A percentile compares a stretch with the other conserved stretches of the same genome.
phyloP scores from a whole-genome alignment of 257 asterid species.

The Handroanthus guayacan region DNA sequence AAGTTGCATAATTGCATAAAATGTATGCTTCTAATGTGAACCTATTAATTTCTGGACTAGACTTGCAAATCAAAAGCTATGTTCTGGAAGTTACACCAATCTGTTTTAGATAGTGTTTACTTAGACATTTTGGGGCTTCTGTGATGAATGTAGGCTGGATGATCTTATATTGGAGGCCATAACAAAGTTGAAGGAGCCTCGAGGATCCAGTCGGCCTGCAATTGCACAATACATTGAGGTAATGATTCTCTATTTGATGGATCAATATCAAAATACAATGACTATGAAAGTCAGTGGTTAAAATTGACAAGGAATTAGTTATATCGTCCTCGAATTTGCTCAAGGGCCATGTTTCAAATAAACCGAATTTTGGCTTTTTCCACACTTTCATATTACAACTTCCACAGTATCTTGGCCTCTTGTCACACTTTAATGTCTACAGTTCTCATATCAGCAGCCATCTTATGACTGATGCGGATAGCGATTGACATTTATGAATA shows the following conservation, averaged over 20 bases:
- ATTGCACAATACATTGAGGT: slow-evolving; percentile 84
- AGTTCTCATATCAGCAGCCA: slow-evolving; percentile 7
- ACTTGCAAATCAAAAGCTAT: slow-evolving; percentile 5
- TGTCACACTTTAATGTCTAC: neutral
- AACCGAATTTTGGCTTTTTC: neutral
- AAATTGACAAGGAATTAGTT: slow-evolving; percentile 1
- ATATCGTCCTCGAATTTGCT: slow-evolving; percentile 15
- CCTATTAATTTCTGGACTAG: slow-evolving; percentile 1
- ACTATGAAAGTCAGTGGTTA: slow-evolving; percentile 1
- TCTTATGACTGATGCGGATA: slow-evolving; percentile 8
- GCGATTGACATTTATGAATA: neutral
- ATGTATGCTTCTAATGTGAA: neutral
- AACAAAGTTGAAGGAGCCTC: slow-evolving; percentile 86
- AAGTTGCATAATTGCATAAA: slow-evolving; percentile 5
- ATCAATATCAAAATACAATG: neutral
- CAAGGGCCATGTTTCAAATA: neutral
- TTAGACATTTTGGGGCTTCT: slow-evolving; percentile 32
- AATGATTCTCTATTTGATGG: slow-evolving; percentile 28
- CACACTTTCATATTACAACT: neutral
- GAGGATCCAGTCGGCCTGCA: slow-evolving; percentile 77
- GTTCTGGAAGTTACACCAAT: slow-evolving; percentile 4
- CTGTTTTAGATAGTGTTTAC: slow-evolving; percentile 17
- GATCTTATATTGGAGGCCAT: slow-evolving; percentile 86
- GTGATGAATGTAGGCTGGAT: slow-evolving; percentile 65
- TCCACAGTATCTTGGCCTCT: neutral